These are phyloP conservation scores for Fonsecaea erecta DNA, from an alignment of 2,329 filamentous ascomycete species.

Conservation along the genomic window DNA sequence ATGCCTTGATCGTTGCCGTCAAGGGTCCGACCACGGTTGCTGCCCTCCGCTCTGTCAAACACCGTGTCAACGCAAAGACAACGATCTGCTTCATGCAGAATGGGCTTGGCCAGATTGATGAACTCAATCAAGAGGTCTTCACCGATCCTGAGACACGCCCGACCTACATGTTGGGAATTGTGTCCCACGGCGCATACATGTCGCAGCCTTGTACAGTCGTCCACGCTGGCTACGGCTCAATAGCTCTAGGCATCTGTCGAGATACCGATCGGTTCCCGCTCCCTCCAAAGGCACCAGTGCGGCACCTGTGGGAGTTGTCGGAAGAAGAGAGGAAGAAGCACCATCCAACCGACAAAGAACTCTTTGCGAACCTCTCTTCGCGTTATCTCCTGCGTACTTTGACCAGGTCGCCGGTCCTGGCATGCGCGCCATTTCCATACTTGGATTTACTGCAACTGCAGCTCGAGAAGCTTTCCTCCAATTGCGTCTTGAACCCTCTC, in stretches of 20 bases:
- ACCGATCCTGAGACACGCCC: conserved; percentile 68
- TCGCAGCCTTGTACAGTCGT: conserved; percentile 57
- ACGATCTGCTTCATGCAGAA: conserved; percentile 79
- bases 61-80: conserved; percentile 68
- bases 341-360: conserved; percentile 34
- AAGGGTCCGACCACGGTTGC: conserved; percentile 73
- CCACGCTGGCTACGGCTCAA: conserved; percentile 64
- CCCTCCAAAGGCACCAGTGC: conserved; percentile 23
- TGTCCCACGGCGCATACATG: conserved; percentile 62
- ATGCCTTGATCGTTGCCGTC: conserved; percentile 76
- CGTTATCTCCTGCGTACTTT: conserved; percentile 70
- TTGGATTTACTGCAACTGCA: conserved; percentile 70
- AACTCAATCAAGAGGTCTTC: conserved; percentile 73
- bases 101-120: conserved; percentile 82
- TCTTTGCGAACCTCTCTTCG: conserved; percentile 43
- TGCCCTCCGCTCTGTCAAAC: conserved; percentile 68
- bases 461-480: conserved; percentile 76
- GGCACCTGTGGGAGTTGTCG: conserved; percentile 28
- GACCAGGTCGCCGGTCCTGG: conserved; percentile 65
- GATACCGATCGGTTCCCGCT: conserved; percentile 41
- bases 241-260: conserved; percentile 59
- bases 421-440: conserved; percentile 62
- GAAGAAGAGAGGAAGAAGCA: conserved; percentile 35
- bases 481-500: conserved; percentile 77
- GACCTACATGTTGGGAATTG: conserved; percentile 73